Conservation (phyloP, 352 stramenopile species). For the Phytophthora colocasiae region DNA sequence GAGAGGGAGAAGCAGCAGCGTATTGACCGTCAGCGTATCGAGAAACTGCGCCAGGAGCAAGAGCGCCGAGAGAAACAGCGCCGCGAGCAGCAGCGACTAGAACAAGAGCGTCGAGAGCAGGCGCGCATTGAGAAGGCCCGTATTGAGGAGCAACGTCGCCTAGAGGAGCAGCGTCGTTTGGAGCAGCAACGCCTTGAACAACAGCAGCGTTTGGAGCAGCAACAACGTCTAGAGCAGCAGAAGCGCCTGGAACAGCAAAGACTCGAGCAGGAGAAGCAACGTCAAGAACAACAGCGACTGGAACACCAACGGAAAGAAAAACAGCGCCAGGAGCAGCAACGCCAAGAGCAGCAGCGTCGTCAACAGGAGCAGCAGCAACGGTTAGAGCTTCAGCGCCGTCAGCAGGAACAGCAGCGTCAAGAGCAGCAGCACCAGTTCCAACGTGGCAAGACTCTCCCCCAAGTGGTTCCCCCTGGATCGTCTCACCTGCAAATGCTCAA, state of each 20-base stretch:
- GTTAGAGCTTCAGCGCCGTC: conserved; percentile 29
- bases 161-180: conserved; percentile 32
- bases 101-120: conserved; percentile 36
- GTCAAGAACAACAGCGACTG: conserved; percentile 28
- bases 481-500: conserved; percentile 61
- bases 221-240: conserved; percentile 21
- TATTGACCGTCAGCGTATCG: conserved; percentile 38
- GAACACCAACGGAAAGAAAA: conserved; percentile 28
- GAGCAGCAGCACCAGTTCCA: conserved; percentile 47
- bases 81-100: conserved; percentile 35
- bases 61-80: conserved; percentile 44
- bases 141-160: conserved; percentile 28
- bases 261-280: conserved; percentile 25
- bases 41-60: conserved; percentile 31
- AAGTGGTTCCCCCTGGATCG: conserved; percentile 37
- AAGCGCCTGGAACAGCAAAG: conserved; percentile 30
- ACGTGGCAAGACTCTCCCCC: conserved; percentile 43
- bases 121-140: conserved; percentile 42
- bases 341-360: conserved; percentile 34
- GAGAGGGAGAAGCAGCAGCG: conserved; percentile 27
- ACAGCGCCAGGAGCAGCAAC: conserved; percentile 32
- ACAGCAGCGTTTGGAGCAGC: conserved; percentile 24
- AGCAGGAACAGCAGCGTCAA: conserved; percentile 41
- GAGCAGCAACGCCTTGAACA: conserved; percentile 37
- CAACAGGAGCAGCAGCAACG: conserved; percentile 35